Base-by-base conservation (phyloP, 441 rosid species). In the Croton laevigatus region DNA sequence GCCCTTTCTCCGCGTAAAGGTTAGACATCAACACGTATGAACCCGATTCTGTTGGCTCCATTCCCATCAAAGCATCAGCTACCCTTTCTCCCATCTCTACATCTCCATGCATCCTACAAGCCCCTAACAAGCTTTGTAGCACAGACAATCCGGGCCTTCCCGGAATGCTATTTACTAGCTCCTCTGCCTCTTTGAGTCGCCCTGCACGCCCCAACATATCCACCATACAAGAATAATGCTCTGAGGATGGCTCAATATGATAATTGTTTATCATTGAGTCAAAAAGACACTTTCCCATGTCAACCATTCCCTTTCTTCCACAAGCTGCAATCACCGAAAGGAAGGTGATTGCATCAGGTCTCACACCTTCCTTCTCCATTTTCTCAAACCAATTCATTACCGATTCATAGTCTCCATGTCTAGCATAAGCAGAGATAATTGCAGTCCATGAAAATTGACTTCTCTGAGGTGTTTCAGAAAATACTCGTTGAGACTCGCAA, bases 181-280 rank as follows among this genome's bases (percentile, higher is more conserved):
- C 81, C 77, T 91, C 90, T 40, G 97, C 98, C 57, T 93, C 97
- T 20, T 82, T 54, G 34, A 93, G 74, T 71, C 83, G 78, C 75
- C 94, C 97, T 69, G 87, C 89, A 69, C 97, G 89, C n/a, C 96
- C 94, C 68, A 93, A 75, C 90, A 91, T 80, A 76, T 93, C 98
- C 17, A 91, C 97, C 93, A 93, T 83, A 76, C 97, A 89, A 12
- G 97, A 89, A 81, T 85, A 93, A 72, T 93, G 98, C 82, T 88
- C 91, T 2, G 84, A 78, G 48, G 80, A 83, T 62, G 96, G 91
- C 70, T 87, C 81, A 23, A 88, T 89, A 38, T 75, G 74, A 75
- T 86, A 84, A 53, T 88, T 89, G 68, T 70, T 74, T 14, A 79
- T 62, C 96, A 93, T 87, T 14, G 86, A 80, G 72, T 79, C 76